Conservation (phyloP, 2,329 filamentous ascomycete species). For the Ilyonectria robusta region DNA sequence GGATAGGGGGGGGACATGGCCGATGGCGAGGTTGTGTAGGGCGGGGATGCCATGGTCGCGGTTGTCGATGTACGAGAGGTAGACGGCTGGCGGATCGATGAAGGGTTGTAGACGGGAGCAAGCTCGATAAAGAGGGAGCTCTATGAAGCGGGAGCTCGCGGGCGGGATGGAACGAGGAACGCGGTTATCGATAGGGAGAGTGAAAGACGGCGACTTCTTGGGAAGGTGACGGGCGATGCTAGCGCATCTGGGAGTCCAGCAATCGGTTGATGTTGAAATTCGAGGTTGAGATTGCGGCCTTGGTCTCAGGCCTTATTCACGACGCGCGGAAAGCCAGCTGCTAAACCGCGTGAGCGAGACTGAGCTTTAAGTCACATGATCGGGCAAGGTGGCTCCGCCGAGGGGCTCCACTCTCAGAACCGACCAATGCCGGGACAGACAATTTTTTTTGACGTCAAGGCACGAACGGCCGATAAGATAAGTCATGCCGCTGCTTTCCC, state of each 20-base stretch:
- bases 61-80: not conserved
- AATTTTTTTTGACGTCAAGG: constrained; percentile 28
- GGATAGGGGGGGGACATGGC: constrained; percentile 70
- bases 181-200: not conserved
- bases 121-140: not conserved
- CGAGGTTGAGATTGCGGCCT: not conserved
- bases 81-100: not conserved
- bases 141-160: not conserved
- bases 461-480: constrained; percentile 29
- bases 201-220: not conserved
- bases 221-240: not conserved
- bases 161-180: not conserved
- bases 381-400: not conserved
- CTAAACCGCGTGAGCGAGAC: not conserved
- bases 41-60: constrained; percentile 69
- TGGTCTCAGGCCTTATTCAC: not conserved
- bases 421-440: constrained; percentile 23
- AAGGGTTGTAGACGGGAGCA: not conserved
- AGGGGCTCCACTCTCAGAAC: constrained; percentile 7
- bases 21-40: constrained; percentile 63
- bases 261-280: not conserved
- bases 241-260: not conserved
- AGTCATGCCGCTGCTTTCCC: constrained; percentile 11
- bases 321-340: not conserved
- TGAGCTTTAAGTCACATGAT: constrained; percentile 18